phyloP scores from a whole-genome alignment of 257 asterid species.

The Gentiana straminea region DNA sequence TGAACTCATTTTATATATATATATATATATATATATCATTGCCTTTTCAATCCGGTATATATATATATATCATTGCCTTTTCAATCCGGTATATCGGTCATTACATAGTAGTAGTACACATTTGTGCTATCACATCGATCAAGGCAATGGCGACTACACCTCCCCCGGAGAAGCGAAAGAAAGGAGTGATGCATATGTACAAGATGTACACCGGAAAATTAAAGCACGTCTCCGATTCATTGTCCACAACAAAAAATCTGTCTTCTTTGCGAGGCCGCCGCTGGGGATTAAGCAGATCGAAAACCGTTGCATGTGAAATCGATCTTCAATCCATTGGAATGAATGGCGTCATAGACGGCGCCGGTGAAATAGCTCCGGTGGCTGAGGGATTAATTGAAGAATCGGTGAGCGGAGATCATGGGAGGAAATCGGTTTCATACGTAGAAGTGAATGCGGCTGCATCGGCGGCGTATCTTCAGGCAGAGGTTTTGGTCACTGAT shows the following conservation, averaged over 20 bases:
- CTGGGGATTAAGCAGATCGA: slow-evolving; percentile 45
- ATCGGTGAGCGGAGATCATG: slow-evolving; percentile 19
- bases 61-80: too few relatives aligned
- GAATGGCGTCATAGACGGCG: neutral
- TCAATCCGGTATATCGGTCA: too few relatives aligned
- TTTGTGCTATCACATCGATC: too few relatives aligned
- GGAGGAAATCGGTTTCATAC: slow-evolving; percentile 34
- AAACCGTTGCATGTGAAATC: slow-evolving; percentile 36
- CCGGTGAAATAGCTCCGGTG: slow-evolving; percentile 9
- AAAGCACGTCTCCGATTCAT: slow-evolving; percentile 7
- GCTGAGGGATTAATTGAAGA: slow-evolving; percentile 24
- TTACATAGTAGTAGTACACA: too few relatives aligned
- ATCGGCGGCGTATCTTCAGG: slow-evolving; percentile 39
- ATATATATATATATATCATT: too few relatives aligned
- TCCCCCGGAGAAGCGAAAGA: too few relatives aligned
- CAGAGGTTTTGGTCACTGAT: slow-evolving; percentile 51
- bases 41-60: too few relatives aligned
- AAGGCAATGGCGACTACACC: too few relatives aligned
- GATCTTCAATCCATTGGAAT: neutral
- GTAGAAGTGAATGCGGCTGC: slow-evolving; percentile 33
- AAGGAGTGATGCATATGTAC: slow-evolving; percentile 28
- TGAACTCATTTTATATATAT: too few relatives aligned
- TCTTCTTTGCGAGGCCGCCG: slow-evolving; percentile 16
- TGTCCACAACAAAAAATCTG: slow-evolving; percentile 16
- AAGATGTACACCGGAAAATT: slow-evolving; percentile 17